Evolutionary conservation across 1,284 basidiomycete genomes (phyloP), one percentile per base, ranked within the genome.

Genomic region (Fistulinella cinereoalba): DNA sequence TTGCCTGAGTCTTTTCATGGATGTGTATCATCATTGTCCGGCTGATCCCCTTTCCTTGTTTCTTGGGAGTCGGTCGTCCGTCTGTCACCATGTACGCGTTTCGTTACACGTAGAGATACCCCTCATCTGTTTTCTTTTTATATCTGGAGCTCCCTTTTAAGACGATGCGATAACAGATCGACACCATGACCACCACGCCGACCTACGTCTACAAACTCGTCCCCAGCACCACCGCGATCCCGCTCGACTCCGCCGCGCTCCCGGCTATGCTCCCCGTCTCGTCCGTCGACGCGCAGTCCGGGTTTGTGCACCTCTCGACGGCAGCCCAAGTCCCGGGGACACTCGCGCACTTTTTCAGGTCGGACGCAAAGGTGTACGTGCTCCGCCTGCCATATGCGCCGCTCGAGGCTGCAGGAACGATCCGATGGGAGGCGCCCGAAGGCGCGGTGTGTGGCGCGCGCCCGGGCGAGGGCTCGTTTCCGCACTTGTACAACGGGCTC

Each of bases 141-240:
- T 37, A 16, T 25, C 23, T 21, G 18, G 29, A 21, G n/a, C n/a
- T n/a, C n/a, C n/a, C n/a, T n/a, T n/a, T n/a, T n/a, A n/a, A n/a
- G n/a, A n/a, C n/a, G n/a, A n/a, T n/a, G n/a, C n/a, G n/a, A n/a
- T n/a, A n/a, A n/a, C n/a, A n/a, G n/a, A n/a, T n/a, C n/a, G n/a
- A n/a, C n/a, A n/a, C n/a, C n/a, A n/a, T n/a, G n/a, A n/a, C n/a
- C n/a, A 65, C 51, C 25, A 44, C 24, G 16, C 64, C 61, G 10
- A 64, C 51, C 4, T 66, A 66, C 50, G 7, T 67, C 33, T 64
- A 64, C 51, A 64, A 64, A 27, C 62, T 64, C 42, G 45, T 67
- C 34, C 36, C 47, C 5, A 15, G 52, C 34, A 48, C 55, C 23
- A 37, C 49, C 7, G 37, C 49, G 0, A 42, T 60, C 15, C 53